phyloP scores from a whole-genome alignment of 345 rosid species.

The Stellera chamaejasme region DNA sequence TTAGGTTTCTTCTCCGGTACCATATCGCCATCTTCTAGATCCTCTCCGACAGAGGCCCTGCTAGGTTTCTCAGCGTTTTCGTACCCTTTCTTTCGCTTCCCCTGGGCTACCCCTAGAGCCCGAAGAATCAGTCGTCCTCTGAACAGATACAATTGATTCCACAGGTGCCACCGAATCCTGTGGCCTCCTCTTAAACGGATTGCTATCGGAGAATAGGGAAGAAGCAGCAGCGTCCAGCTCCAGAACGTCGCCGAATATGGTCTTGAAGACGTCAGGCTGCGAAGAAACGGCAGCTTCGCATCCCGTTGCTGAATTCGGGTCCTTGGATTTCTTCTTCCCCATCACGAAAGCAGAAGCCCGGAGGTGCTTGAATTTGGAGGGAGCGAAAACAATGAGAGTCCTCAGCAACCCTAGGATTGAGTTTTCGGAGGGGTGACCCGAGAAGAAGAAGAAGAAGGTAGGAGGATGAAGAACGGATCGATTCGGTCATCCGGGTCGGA shows the following conservation, averaged over 20 bases:
- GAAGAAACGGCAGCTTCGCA: slow-evolving; percentile 9
- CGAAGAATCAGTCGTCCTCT: slow-evolving; percentile 1
- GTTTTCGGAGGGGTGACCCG: background rate
- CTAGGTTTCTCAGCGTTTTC: slow-evolving; percentile 2
- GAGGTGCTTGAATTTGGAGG: background rate
- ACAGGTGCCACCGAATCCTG: slow-evolving; percentile 12
- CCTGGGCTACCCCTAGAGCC: slow-evolving; percentile 8
- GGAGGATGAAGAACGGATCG: background rate
- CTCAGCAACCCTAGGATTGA: slow-evolving; percentile 6
- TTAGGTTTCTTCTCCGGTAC: slow-evolving; percentile 23
- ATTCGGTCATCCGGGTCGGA: background rate
- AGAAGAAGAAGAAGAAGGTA: too few species aligned
- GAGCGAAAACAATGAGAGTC: background rate
- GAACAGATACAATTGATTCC: background rate
- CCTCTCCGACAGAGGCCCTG: background rate
- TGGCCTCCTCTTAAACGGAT: slow-evolving; percentile 77
- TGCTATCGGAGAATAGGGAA: slow-evolving; percentile 63
- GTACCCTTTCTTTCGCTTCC: slow-evolving; percentile 16
- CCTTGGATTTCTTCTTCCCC: slow-evolving; percentile 35
- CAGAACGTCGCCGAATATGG: slow-evolving; percentile 29
- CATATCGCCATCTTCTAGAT: too few species aligned
- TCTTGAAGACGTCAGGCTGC: slow-evolving; percentile 29
- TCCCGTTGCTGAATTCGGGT: slow-evolving; percentile 1
- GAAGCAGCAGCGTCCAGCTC: slow-evolving; percentile 19
- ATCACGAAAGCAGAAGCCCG: slow-evolving; percentile 7